These are phyloP conservation scores for Penicillium mononematosum DNA, from an alignment of 495 filamentous ascomycete species.

Conservation along the genomic window DNA sequence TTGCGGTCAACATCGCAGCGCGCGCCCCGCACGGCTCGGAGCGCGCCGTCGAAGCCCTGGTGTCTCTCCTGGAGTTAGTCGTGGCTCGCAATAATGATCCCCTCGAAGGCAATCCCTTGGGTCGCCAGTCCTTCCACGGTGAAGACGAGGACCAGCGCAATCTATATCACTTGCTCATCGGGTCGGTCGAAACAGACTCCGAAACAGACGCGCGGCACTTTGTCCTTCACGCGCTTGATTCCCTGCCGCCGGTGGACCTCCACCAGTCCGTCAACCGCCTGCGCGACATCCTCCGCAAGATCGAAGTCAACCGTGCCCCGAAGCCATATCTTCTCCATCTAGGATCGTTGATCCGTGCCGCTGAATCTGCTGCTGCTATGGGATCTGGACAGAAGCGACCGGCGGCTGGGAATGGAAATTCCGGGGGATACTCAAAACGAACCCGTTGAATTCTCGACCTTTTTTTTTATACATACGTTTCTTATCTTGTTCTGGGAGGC, in stretches of 20 bases:
- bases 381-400: slow-evolving; percentile 39
- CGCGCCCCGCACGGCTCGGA: slow-evolving; percentile 42
- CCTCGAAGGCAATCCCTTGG: slow-evolving; percentile 40
- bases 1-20: slow-evolving; percentile 35
- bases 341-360: slow-evolving; percentile 30
- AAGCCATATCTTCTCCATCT: slow-evolving; percentile 38
- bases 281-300: slow-evolving; percentile 35
- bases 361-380: slow-evolving; percentile 24
- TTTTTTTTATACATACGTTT: slow-evolving; percentile 14
- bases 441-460: slow-evolving; percentile 23
- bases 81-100: slow-evolving; percentile 47
- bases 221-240: slow-evolving; percentile 43
- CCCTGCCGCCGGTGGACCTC: slow-evolving; percentile 35
- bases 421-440: slow-evolving; percentile 36
- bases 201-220: slow-evolving; percentile 36
- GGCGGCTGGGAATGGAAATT: slow-evolving; percentile 30
- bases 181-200: slow-evolving; percentile 34
- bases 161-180: slow-evolving; percentile 50
- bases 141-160: slow-evolving; percentile 52
- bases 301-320: slow-evolving; percentile 44
- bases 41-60: slow-evolving; percentile 41
- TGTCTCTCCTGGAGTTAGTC: slow-evolving; percentile 46
- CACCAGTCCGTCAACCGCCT: slow-evolving; percentile 33
- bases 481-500: slow-evolving; percentile 24
- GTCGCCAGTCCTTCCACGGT: slow-evolving; percentile 35